Evolutionary conservation across 805 yeast genomes (phyloP).

Genomic region (Yueomyces sp.): DNA sequence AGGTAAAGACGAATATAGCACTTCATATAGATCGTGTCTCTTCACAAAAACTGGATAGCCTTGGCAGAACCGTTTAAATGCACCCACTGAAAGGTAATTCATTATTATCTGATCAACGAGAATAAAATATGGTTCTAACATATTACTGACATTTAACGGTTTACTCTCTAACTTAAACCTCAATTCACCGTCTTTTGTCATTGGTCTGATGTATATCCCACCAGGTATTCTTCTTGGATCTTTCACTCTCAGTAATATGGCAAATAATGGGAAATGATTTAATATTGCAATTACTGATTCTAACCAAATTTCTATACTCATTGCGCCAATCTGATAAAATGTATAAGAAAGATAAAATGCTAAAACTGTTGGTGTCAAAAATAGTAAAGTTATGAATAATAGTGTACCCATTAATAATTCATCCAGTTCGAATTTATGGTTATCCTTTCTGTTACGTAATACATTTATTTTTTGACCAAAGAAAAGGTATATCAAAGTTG

Average conservation of each 20-base stretch:
- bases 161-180: constrained; percentile 26
- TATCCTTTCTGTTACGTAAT: constrained; percentile 74
- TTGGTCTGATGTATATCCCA: constrained; percentile 28
- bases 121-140: constrained; percentile 36
- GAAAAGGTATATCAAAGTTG: constrained; percentile 70
- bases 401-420: constrained; percentile 82
- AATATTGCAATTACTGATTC: constrained; percentile 51
- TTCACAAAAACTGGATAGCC: constrained; percentile 35
- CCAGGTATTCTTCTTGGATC: constrained; percentile 61
- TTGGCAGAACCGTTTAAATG: constrained; percentile 28
- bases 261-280: constrained; percentile 82
- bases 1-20: constrained; percentile 42
- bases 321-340: constrained; percentile 36
- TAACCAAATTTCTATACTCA: constrained; percentile 35
- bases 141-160: constrained; percentile 30
- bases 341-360: constrained; percentile 76
- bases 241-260: constrained; percentile 62
- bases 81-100: constrained; percentile 30
- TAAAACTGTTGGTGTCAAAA: constrained; percentile 73
- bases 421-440: constrained; percentile 71
- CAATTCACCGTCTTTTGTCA: constrained; percentile 2
- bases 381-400: constrained; percentile 63
- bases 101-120: constrained; percentile 28
- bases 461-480: constrained; percentile 82
- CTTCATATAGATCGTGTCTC: constrained; percentile 34